Base-by-base conservation (phyloP, 164 flowering plant genomes). In the Santalum album region DNA sequence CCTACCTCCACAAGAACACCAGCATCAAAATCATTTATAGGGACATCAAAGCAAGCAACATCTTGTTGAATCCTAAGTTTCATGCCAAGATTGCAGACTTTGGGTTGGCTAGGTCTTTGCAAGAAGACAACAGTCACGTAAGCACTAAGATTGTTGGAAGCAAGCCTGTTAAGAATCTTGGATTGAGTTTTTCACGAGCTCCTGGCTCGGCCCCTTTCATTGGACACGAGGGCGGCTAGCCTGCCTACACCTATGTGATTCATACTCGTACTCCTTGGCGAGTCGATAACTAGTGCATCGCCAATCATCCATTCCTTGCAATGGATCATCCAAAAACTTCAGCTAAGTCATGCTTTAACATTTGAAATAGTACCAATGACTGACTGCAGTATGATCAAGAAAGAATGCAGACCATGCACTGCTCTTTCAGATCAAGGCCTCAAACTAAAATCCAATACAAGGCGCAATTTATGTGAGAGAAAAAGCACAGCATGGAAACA, bases 301-400 rank as follows among this genome's bases (percentile, higher is more conserved):
- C 83, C 89, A 47, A 92, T 78, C 90, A 83, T 75, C 96, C 91
- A 89, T 55, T 73, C 96, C 99, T 89, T 56, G 57, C 54, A 59
- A n/a, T n/a, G n/a, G 25, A 6, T 44, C 56, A 54, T 11, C 9
- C 22, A 12, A 34, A 10, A 38, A 15, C n/a, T n/a, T n/a, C n/a
- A n/a, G n/a, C n/a, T n/a, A n/a, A n/a, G n/a, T 14, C 12, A 38
- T 38, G 15, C 14, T 38, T 0, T 38, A 11, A 16, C 42, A 38
- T 29, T 3, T 9, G 34, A 4, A 4, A 29, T 29, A 29, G 4
- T 29, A 29, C 9, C 34, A 29, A 4, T n/a, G n/a, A 29, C 4
- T 29, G 9, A 29, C 34, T 3, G 34, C 34, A 29, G n/a, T n/a
- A 32, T 32, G 7, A 32, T 32, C 36, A 7, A 32, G 12, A 32